These are phyloP conservation scores for Hsuehochloa calcarea DNA, from an alignment of 176 grass and related monocot species.

Conservation along the genomic window DNA sequence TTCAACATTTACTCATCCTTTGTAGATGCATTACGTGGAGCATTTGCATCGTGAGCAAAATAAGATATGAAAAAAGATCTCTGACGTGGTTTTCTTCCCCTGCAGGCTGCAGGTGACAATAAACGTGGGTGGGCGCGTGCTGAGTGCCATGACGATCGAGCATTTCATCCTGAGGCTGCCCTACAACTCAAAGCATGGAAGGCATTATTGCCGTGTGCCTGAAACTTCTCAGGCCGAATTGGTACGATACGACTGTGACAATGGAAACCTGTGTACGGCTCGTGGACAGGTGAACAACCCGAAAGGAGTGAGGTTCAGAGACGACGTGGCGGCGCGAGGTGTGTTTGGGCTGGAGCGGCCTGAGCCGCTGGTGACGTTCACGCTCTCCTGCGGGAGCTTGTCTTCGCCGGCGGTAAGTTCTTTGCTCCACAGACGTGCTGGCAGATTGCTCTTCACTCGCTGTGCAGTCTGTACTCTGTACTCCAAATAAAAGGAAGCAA, in stretches of 20 bases:
- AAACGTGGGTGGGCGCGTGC: slow-evolving; percentile 68
- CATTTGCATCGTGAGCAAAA: not conserved
- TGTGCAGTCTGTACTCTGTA: not conserved
- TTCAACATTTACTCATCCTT: slow-evolving; percentile 5
- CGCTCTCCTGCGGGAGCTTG: slow-evolving; percentile 76
- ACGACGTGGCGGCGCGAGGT: slow-evolving; percentile 30
- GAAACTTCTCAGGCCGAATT: not conserved
- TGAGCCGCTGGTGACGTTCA: slow-evolving; percentile 67
- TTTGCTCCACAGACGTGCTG: not conserved
- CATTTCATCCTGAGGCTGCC: slow-evolving; percentile 79
- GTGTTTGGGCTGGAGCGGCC: slow-evolving; percentile 59
- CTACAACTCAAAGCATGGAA: slow-evolving; percentile 59
- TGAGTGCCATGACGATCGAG: slow-evolving; percentile 82
- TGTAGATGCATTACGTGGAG: not conserved
- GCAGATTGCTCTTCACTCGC: not conserved
- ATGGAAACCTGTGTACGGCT: not conserved
- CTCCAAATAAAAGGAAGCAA: not conserved
- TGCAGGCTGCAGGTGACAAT: slow-evolving; percentile 68
- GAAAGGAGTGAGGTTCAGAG: slow-evolving; percentile 29
- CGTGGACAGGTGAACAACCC: slow-evolving; percentile 27
- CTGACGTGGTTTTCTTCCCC: slow-evolving; percentile 20
- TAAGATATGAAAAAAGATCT: not conserved
- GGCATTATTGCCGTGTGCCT: not conserved
- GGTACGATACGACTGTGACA: not conserved
- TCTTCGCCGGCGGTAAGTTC: slow-evolving; percentile 74